A percentile compares a stretch with the other conserved stretches of the same genome.
Evolutionary conservation across 176 grass and related monocot genomes (phyloP).

Genomic region (Hsuehochloa calcarea): DNA sequence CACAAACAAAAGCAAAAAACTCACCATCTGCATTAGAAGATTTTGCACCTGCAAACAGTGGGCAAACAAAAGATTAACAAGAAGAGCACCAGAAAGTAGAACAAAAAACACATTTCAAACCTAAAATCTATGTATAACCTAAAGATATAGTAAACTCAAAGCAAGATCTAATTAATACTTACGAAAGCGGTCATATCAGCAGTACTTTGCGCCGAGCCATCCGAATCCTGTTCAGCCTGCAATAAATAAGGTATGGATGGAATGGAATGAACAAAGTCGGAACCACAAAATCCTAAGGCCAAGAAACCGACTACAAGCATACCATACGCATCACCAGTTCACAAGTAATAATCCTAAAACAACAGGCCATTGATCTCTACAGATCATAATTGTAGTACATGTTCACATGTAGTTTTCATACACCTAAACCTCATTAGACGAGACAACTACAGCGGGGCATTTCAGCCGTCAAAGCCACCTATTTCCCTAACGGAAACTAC

Average conservation of each 20-base stretch:
- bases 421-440: background rate
- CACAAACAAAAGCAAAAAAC: background rate
- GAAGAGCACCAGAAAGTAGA: background rate
- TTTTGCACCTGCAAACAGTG: slow-evolving; percentile 76
- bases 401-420: background rate
- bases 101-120: background rate
- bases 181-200: slow-evolving; percentile 85
- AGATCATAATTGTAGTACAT: background rate
- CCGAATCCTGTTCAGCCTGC: slow-evolving; percentile 62
- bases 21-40: slow-evolving; percentile 91
- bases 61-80: slow-evolving; percentile 17
- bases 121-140: background rate
- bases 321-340: background rate
- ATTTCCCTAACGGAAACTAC: background rate
- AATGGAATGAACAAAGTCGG: slow-evolving; percentile 5
- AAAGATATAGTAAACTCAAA: background rate
- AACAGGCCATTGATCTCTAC: background rate
- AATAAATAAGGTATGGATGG: background rate
- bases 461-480: background rate
- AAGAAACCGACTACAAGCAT: background rate
- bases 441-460: background rate
- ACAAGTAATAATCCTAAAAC: background rate
- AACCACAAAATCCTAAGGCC: background rate
- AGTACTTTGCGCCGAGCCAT: slow-evolving; percentile 62
- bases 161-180: slow-evolving; percentile 23